These are phyloP conservation scores for Spinellus fusiger DNA, from an alignment of 192 early-diverging fungal genomes.

Conservation along the genomic window DNA sequence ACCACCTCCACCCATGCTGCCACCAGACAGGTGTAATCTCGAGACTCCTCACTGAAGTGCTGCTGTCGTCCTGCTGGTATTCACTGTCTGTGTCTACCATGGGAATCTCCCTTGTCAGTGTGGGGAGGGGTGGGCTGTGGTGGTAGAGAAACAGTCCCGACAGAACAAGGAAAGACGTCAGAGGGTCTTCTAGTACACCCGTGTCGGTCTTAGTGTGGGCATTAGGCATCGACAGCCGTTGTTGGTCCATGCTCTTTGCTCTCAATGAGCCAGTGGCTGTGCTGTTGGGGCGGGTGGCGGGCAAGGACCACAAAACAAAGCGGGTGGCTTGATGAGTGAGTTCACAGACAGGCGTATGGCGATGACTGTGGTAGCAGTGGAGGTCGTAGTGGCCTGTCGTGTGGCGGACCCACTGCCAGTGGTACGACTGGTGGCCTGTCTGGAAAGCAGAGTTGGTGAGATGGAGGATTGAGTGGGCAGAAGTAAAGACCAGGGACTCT, in stretches of 20 bases:
- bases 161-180: not conserved
- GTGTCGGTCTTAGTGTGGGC: not conserved
- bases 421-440: not conserved
- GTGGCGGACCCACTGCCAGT: not conserved
- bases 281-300: not conserved
- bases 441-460: not conserved
- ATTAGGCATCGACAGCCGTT: not conserved
- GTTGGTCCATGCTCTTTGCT: not conserved
- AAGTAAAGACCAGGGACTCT: not conserved
- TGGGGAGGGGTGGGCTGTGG: not conserved
- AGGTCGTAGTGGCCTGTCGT: not conserved
- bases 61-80: not conserved
- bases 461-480: not conserved
- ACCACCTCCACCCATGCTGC: conserved; percentile 5
- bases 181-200: not conserved
- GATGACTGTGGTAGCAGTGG: not conserved
- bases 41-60: conserved; percentile 9
- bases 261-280: not conserved
- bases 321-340: not conserved
- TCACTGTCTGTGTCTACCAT: not conserved
- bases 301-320: not conserved
- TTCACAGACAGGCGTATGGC: not conserved
- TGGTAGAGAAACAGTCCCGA: not conserved
- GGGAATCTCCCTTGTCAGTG: no score
- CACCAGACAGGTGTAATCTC: conserved; percentile 8